phyloP scores from a whole-genome alignment of 345 rosid species.

The Euphorbia peplus region DNA sequence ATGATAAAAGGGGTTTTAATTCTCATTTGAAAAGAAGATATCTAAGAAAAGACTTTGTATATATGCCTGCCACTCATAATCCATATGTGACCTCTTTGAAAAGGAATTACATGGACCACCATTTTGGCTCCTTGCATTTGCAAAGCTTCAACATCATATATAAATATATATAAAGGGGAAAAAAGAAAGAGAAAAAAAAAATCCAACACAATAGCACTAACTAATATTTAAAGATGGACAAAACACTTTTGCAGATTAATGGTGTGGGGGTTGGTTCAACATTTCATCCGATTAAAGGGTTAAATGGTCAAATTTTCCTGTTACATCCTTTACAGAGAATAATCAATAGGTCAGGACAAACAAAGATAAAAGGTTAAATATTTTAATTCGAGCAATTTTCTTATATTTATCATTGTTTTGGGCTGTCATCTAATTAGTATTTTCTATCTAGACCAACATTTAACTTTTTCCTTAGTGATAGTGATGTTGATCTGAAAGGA shows the following conservation, averaged over 20 bases:
- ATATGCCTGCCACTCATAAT: slow-evolving; percentile 35
- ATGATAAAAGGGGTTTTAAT: slow-evolving; percentile 15
- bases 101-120: slow-evolving; percentile 48
- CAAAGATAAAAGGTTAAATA: background rate
- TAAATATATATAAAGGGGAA: too few relatives aligned
- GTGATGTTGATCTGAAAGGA: too few relatives aligned
- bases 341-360: background rate
- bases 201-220: slow-evolving; percentile 32
- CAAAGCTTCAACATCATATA: too few relatives aligned
- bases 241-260: slow-evolving; percentile 26
- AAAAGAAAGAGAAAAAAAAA: background rate
- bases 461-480: too few relatives aligned
- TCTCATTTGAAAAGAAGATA: slow-evolving; percentile 28
- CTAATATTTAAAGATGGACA: slow-evolving; percentile 16
- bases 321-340: slow-evolving; percentile 4
- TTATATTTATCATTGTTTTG: background rate
- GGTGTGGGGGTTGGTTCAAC: slow-evolving; percentile 18
- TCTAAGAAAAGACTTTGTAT: slow-evolving; percentile 41
- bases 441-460: too few relatives aligned
- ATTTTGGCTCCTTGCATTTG: too few relatives aligned
- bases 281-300: slow-evolving; percentile 22
- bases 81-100: slow-evolving; percentile 28
- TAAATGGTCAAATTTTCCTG: slow-evolving; percentile 21
- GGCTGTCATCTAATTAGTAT: too few relatives aligned
- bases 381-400: background rate